Percentiles rank a stretch among this genome's conserved stretches.
Conservation (phyloP, 169 alveolate species). For the Theileria annulata region DNA sequence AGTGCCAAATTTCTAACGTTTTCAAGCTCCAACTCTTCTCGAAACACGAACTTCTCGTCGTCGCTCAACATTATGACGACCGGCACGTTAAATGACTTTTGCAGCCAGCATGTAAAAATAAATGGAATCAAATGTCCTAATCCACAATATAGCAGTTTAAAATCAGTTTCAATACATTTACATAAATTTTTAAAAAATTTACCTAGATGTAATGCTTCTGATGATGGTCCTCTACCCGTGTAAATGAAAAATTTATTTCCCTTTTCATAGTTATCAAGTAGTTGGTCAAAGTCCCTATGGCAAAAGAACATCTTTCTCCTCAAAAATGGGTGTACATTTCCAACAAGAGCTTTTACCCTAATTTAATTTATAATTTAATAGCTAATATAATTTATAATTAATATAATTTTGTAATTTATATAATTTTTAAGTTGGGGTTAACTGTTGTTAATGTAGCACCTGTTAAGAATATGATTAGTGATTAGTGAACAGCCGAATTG, state of each 20-base stretch:
- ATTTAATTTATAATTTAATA: constrained; percentile 62
- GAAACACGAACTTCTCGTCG: constrained; percentile 98
- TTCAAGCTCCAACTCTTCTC: constrained; percentile 89
- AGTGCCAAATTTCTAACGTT: constrained; percentile 84
- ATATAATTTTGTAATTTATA: not conserved
- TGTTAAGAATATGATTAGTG: constrained; percentile 80
- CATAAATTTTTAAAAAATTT: not conserved
- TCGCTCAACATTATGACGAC: constrained; percentile 98
- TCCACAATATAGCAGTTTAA: not conserved
- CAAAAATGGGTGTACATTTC: constrained; percentile 88
- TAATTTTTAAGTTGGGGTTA: not conserved
- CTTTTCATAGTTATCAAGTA: constrained; percentile 89
- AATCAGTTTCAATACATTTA: not conserved
- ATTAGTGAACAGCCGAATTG: constrained; percentile 92
- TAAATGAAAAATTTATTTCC: constrained; percentile 93
- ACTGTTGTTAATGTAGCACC: constrained; percentile 44
- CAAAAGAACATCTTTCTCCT: constrained; percentile 98
- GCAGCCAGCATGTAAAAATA: constrained; percentile 93
- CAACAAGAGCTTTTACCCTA: constrained; percentile 69
- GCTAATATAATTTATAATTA: constrained; percentile 35
- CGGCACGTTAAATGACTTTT: constrained; percentile 97
- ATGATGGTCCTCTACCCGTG: constrained; percentile 99
- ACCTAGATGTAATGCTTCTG: constrained; percentile 93
- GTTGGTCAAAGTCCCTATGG: constrained; percentile 94
- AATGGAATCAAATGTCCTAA: constrained; percentile 98